Percentiles rank a stretch among this genome's conserved stretches.
phyloP scores from a whole-genome alignment of 1,284 basidiomycete genomes.

The Pyrrhoderma noxium region DNA sequence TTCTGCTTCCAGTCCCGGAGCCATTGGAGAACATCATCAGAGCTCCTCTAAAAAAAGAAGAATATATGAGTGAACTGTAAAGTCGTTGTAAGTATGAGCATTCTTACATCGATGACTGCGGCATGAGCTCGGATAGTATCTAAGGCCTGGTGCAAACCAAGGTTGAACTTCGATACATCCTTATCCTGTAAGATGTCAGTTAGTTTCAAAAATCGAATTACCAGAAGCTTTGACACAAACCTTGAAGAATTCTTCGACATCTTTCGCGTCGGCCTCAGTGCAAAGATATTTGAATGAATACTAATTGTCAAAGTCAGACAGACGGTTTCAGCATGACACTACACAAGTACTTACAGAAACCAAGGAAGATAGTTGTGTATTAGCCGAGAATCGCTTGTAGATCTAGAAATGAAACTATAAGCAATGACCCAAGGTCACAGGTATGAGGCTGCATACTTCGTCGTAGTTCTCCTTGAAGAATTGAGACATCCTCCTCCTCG shows the following conservation, averaged over 20 bases:
- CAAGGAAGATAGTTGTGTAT: conserved; percentile 48
- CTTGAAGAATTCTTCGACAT: conserved; percentile 35
- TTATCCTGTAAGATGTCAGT: conserved; percentile 37
- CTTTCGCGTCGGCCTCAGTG: conserved; percentile 60
- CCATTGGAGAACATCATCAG: conserved; percentile 53
- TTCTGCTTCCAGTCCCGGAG: conserved; percentile 36
- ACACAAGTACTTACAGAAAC: conserved; percentile 37
- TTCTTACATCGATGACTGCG: conserved; percentile 51
- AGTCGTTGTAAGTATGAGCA: neutral
- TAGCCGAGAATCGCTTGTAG: conserved; percentile 64
- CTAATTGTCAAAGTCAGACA: conserved; percentile 26
- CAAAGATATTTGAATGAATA: conserved; percentile 56
- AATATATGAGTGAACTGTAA: neutral
- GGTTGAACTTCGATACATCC: conserved; percentile 57
- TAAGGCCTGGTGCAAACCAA: conserved; percentile 57
- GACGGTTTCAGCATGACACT: neutral
- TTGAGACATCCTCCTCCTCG: conserved; percentile 34
- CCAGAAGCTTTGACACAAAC: neutral
- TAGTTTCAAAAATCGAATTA: neutral
- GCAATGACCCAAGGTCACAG: no score
- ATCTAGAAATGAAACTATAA: conserved; percentile 37
- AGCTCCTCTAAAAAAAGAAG: conserved; percentile 40
- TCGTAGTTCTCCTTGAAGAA: conserved; percentile 58
- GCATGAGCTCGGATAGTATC: conserved; percentile 56
- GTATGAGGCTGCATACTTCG: conserved; percentile 31